Percentiles rank a stretch among this genome's conserved stretches.
phyloP scores from a whole-genome alignment of 1,139 yeast genomes.

The Yarrowia galli region DNA sequence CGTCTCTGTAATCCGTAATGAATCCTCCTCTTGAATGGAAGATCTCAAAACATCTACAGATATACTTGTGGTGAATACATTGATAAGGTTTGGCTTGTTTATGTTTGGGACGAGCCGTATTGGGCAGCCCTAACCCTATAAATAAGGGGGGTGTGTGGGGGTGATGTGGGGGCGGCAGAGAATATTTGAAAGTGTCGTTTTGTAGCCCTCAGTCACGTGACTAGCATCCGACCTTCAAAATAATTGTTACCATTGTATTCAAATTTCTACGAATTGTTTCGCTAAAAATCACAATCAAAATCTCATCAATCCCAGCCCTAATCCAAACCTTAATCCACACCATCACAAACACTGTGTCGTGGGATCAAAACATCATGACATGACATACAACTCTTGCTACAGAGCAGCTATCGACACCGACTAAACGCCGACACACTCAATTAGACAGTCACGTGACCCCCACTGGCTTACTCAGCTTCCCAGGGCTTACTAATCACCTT shows the following conservation, averaged over 20 bases:
- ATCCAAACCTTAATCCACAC: background rate
- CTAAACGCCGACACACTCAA: too few species aligned
- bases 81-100: constrained; percentile 37
- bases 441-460: too few species aligned
- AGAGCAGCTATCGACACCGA: too few species aligned
- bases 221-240: background rate
- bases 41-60: constrained; percentile 37
- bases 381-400: too few species aligned
- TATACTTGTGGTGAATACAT: background rate
- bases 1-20: too few species aligned
- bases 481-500: too few species aligned
- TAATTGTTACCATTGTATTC: background rate
- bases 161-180: background rate
- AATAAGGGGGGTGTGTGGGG: background rate
- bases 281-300: too few species aligned
- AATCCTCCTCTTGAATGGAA: too few species aligned
- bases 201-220: background rate
- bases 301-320: too few species aligned
- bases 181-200: background rate
- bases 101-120: constrained; percentile 35
- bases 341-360: background rate
- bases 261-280: too few species aligned
- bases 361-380: too few species aligned
- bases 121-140: constrained; percentile 18
- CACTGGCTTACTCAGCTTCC: too few species aligned